Percentiles rank a stretch among this genome's conserved stretches.
phyloP scores from a whole-genome alignment of 2,329 filamentous ascomycete species.

The Penicillium sp. region DNA sequence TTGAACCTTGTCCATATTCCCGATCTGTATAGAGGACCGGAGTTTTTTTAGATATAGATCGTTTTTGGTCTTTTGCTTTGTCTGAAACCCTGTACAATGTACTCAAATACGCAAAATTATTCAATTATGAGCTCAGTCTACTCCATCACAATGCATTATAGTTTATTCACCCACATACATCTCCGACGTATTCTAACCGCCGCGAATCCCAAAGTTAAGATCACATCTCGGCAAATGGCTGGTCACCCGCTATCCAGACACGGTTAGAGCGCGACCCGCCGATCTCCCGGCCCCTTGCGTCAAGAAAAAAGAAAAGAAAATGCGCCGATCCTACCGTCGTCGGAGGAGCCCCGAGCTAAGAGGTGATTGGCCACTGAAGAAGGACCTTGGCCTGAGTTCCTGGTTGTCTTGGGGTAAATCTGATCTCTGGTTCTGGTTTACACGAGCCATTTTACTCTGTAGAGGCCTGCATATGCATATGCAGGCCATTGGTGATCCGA shows the following conservation, averaged over 20 bases:
- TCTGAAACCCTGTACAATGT: neutral
- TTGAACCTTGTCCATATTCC: neutral
- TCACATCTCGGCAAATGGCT: neutral
- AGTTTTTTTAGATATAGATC: neutral
- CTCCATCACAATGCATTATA: neutral
- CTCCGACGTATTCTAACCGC: neutral
- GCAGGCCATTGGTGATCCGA: neutral
- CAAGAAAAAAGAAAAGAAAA: slow-evolving; percentile 5
- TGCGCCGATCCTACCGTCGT: slow-evolving; percentile 13
- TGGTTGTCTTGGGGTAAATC: neutral
- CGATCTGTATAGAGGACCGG: neutral
- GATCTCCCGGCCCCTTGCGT: slow-evolving; percentile 27
- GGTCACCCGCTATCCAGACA: neutral
- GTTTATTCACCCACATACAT: neutral
- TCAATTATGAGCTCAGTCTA: neutral
- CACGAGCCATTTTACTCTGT: no score
- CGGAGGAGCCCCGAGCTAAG: neutral
- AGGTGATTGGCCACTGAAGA: neutral
- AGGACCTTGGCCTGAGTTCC: neutral
- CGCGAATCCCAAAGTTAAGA: neutral
- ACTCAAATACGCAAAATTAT: neutral
- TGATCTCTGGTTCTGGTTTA: no score
- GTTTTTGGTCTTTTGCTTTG: neutral
- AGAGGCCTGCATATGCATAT: neutral
- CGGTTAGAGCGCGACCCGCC: slow-evolving; percentile 5